Conservation (phyloP, 108 stramenopile species). For the Pinguiococcus pyrenoidosus region DNA sequence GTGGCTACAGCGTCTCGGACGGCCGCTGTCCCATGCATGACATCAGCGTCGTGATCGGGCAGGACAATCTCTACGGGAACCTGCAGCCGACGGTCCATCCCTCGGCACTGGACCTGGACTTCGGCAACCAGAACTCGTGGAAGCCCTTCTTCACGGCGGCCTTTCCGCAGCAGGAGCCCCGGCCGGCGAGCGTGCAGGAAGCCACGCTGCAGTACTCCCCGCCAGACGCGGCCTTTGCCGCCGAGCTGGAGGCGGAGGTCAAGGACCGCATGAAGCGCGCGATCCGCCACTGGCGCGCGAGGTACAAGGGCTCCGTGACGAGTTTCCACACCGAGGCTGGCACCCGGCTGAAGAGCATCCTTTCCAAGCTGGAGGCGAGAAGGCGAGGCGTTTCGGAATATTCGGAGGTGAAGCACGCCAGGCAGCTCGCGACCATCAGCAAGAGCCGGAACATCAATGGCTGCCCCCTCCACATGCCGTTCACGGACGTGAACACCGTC, state of each 20-base stretch:
- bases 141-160: conserved; percentile 7
- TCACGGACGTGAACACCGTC: conserved; percentile 30
- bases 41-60: conserved; percentile 40
- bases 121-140: conserved; percentile 13
- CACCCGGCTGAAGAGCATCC: conserved; percentile 1
- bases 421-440: no score
- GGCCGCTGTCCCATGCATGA: conserved; percentile 41
- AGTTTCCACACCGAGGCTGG: conserved; percentile 9
- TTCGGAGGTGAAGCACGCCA: neutral
- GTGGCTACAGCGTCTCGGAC: conserved; percentile 34
- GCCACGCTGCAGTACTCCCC: conserved; percentile 4
- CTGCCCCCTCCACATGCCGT: conserved; percentile 33
- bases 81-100: conserved; percentile 17
- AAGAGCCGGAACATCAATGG: conserved; percentile 10
- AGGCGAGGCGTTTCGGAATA: neutral
- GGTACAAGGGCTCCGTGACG: conserved; percentile 11
- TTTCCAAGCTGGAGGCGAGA: neutral
- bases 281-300: conserved; percentile 16
- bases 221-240: neutral
- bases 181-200: conserved; percentile 13
- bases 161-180: neutral
- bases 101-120: conserved; percentile 18
- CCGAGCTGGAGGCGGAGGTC: conserved; percentile 14
- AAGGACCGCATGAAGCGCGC: neutral
- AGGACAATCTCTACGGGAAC: conserved; percentile 39